Evolutionary conservation across 1,284 basidiomycete species (phyloP), one percentile per base, ranked within the genome.

Genomic region (Schizophyllum commune): DNA sequence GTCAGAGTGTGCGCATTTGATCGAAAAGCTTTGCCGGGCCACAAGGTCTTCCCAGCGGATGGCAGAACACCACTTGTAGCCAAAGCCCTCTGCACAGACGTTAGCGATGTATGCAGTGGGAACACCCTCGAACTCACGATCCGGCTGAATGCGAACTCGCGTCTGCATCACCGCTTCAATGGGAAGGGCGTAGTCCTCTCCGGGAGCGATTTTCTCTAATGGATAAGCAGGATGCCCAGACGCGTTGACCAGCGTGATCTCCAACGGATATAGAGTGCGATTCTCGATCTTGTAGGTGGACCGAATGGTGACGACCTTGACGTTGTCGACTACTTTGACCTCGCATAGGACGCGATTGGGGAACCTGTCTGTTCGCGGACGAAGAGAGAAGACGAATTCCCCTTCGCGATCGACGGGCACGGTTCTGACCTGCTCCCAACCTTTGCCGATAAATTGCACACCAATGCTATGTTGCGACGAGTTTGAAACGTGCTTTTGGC

Each of bases 251-350:
- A 99, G 77, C 61, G 94, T 93, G 69, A 99, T 77, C 75, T 99
- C 97, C 67, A 98, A 77, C 1, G 97, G 95, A 67, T 99, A 92
- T 61, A 96, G 80, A 0, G 96, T 97, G 64, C 88, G 77, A 73
- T 99, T 99, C 73, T 96, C 91, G 59, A 99, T 82, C 69, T 92
- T 88, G 73, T 97, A 96, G 0, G 94, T 94, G 0, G 97, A 99
- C 52, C 96, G 84, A 67, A 99, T 84, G 0, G 94, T 98, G 65
- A 99, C 92, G 63, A 97, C 77, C 78, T 99, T 99, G 72, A 97
- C 90, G 69, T 96, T 98, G 72, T 97, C 88, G 69, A 92, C 83
- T 32, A 99, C 86, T 66, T 85, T 89, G 65, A 99, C 88, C 67
- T 98, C 96, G 72, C 93, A 97, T 21, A 97, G 81, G 53, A 99